phyloP scores from a whole-genome alignment of 2,329 filamentous ascomycete species.

The Hypoxylon sp. region DNA sequence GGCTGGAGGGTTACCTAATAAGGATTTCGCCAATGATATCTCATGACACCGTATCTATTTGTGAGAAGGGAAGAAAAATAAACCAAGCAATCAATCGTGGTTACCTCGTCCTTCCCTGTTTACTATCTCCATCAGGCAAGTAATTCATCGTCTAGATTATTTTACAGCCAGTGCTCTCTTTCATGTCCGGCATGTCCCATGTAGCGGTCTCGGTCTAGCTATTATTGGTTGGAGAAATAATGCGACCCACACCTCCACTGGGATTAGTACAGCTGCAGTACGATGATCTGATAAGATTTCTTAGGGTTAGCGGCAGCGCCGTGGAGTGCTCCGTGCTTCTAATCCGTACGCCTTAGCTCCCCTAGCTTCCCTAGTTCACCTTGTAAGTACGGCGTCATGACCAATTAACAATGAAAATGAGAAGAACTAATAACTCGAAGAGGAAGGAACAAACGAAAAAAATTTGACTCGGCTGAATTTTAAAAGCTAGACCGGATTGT shows the following conservation, averaged over 20 bases:
- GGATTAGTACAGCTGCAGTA: conserved; percentile 3
- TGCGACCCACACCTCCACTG: neutral
- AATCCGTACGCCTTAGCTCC: conserved; percentile 16
- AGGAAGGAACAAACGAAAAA: conserved; percentile 30
- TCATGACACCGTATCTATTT: conserved; percentile 5
- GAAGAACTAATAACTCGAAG: conserved; percentile 27
- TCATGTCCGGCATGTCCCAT: conserved; percentile 6
- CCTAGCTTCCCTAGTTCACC: conserved; percentile 8
- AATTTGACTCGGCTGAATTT: conserved; percentile 8
- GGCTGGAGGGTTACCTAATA: conserved; percentile 18
- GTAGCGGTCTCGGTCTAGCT: conserved; percentile 25
- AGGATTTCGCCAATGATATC: conserved; percentile 20
- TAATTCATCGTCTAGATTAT: conserved; percentile 12
- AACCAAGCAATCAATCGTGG: neutral
- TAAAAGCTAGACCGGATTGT: conserved; percentile 5
- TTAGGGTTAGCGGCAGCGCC: conserved; percentile 5
- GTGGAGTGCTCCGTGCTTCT: conserved; percentile 22
- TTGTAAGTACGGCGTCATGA: conserved; percentile 4
- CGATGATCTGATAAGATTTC: conserved; percentile 42
- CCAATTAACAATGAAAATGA: conserved; percentile 33
- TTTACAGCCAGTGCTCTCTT: neutral
- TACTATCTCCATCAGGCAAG: conserved; percentile 14
- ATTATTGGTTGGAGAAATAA: conserved; percentile 7
- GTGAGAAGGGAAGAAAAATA: neutral
- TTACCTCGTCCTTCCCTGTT: neutral